phyloP scores from a whole-genome alignment of 495 filamentous ascomycete species.

The Aspergillus kassunensis region DNA sequence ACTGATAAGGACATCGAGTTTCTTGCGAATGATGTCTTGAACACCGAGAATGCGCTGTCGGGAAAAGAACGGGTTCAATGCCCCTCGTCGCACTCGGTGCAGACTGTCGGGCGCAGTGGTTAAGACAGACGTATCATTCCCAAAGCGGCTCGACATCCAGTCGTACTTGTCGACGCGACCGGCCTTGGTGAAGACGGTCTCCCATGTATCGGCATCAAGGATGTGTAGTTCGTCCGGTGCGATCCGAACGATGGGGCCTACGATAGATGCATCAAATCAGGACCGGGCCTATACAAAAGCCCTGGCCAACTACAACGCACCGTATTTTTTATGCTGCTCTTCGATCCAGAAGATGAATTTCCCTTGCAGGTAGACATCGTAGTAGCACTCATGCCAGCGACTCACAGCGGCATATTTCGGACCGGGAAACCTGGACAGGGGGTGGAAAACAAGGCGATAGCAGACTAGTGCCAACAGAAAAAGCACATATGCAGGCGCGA shows the following conservation, averaged over 20 bases:
- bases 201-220: constrained; percentile 1
- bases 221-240: constrained; percentile 4
- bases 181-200: constrained; percentile 6
- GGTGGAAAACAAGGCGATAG: not conserved
- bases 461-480: not conserved
- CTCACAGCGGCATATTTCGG: not conserved
- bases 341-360: constrained; percentile 10
- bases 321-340: constrained; percentile 1
- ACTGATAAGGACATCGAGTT: not conserved
- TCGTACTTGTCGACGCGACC: constrained; percentile 4
- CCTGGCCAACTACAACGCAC: not conserved
- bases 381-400: constrained; percentile 4
- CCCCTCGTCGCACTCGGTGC: not conserved
- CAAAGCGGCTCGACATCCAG: constrained; percentile 3
- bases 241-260: constrained; percentile 1
- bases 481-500: not conserved
- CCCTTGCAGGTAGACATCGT: not conserved
- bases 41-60: not conserved
- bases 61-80: constrained; percentile 2
- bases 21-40: constrained; percentile 1
- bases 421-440: not conserved
- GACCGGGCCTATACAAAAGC: too few species aligned
- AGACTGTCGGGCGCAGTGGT: not conserved
- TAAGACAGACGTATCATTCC: constrained; percentile 5
- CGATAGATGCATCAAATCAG: not conserved